These are phyloP conservation scores for Solanum pennellii DNA, from an alignment of 257 asterid genomes.

Conservation along the genomic window DNA sequence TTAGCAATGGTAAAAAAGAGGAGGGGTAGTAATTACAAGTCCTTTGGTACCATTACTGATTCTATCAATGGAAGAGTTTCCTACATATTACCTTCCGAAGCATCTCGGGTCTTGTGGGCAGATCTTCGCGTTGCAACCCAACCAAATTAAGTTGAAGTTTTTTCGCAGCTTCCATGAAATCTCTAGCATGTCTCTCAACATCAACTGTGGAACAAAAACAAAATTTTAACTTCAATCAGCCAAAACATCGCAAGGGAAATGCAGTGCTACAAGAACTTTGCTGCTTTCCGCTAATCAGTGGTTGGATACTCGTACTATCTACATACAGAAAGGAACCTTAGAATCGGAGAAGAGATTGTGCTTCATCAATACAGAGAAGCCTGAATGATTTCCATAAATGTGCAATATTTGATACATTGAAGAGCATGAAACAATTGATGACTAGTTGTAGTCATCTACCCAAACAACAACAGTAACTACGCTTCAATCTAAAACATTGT, in stretches of 20 bases:
- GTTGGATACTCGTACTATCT: not conserved
- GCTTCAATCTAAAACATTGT: not conserved
- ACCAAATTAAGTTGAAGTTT: conserved; percentile 78
- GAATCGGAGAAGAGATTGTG: not conserved
- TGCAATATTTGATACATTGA: not conserved
- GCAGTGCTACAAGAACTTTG: not conserved
- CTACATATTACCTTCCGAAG: conserved; percentile 45
- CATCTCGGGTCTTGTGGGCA: conserved; percentile 55
- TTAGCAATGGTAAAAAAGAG: not conserved
- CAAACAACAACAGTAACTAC: not conserved
- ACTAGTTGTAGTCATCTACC: not conserved
- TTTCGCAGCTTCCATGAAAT: conserved; percentile 94
- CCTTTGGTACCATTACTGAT: not conserved
- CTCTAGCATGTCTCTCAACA: conserved; percentile 93
- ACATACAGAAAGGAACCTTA: not conserved
- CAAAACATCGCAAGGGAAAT: not conserved
- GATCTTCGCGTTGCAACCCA: conserved; percentile 80
- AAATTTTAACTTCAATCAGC: not conserved
- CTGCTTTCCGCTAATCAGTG: not conserved
- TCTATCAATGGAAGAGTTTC: not conserved
- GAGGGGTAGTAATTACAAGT: not conserved
- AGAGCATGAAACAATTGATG: not conserved
- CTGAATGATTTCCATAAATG: not conserved
- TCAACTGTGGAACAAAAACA: conserved; percentile 41
- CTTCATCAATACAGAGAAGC: not conserved